Percentiles rank a stretch among this genome's conserved stretches.
These are phyloP conservation scores for Aureobasidium sp. DNA, from an alignment of 2,329 filamentous ascomycete genomes.

Conservation along the genomic window DNA sequence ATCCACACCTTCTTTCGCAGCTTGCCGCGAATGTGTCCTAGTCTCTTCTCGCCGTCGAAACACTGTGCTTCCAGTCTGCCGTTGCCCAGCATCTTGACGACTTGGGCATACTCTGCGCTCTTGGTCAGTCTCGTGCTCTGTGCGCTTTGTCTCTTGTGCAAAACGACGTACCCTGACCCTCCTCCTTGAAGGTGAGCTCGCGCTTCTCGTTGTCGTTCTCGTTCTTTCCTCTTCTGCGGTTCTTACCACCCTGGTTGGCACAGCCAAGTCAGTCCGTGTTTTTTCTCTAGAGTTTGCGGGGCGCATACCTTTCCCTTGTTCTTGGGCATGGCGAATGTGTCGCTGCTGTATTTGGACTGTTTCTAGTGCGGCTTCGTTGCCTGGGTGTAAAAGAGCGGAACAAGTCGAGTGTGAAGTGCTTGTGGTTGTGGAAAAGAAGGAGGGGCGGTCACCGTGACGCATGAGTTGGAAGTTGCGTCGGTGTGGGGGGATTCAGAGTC, in stretches of 20 bases:
- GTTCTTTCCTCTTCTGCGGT: slow-evolving; percentile 85
- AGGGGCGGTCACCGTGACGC: slow-evolving; percentile 10
- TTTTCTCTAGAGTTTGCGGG: slow-evolving; percentile 14
- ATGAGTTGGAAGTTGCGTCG: not conserved
- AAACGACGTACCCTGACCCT: slow-evolving; percentile 64
- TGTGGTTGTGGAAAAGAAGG: slow-evolving; percentile 8
- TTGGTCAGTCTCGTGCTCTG: slow-evolving; percentile 18
- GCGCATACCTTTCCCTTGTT: slow-evolving; percentile 90
- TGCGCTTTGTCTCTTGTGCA: not conserved
- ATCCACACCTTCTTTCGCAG: slow-evolving; percentile 99
- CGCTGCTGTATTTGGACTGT: slow-evolving; percentile 17
- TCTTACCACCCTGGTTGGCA: slow-evolving; percentile 79
- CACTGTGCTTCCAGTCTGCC: slow-evolving; percentile 87
- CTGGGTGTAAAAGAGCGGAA: slow-evolving; percentile 1
- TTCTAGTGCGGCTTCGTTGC: slow-evolving; percentile 22
- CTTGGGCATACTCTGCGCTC: slow-evolving; percentile 65
- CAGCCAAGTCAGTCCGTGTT: slow-evolving; percentile 24
- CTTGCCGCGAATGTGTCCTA: slow-evolving; percentile 86
- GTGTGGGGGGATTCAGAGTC: slow-evolving; percentile 9
- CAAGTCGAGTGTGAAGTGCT: not conserved
- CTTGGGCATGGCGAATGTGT: slow-evolving; percentile 72
- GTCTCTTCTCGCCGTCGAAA: slow-evolving; percentile 87
- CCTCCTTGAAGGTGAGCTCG: slow-evolving; percentile 97
- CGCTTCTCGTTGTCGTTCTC: slow-evolving; percentile 96
- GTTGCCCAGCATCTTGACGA: slow-evolving; percentile 94